Base-by-base conservation (phyloP, 352 stramenopile species). In the Phytophthora pinifolia region DNA sequence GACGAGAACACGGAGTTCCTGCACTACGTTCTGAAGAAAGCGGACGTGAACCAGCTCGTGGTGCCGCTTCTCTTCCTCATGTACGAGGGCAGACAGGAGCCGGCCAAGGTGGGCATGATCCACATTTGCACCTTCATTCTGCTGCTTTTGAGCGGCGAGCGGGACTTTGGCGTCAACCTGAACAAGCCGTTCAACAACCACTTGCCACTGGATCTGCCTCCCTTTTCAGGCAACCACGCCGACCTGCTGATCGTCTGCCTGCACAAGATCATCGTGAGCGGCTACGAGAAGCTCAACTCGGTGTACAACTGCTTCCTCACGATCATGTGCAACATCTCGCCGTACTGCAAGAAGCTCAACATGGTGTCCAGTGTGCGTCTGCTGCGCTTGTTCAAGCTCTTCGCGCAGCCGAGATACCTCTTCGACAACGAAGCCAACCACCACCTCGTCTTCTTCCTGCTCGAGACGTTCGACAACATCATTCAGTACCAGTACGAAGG, bases 381-480 rank as follows among this genome's bases (percentile, higher is more conserved):
- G 17, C 79, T 99, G 25, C 97, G 97, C 46, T 72, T 99, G 9
- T 98, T 99, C 69, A 98, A 99, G 75, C 71, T 99, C 9, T 98
- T 99, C 58, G 91, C 92, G 2, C 95, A 96, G 61, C 92, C 93
- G 6, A 63, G 88, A 31, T 96, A 91, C 53, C 70, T 99, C 9
- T 98, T 98, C 56, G 88, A 95, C 55, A 94, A 96, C 45, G 95
- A 99, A 54, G 94, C 92, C 14, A 98, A 98, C 53, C 89, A 98
- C 65, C 79, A 93, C 41, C 88, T 99, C 49, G 83, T 99, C 20
- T 97, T 96, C 22, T 92, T 99, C 35, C 60, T 99, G 37, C 77
- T 99, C 29, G 96, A 99, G 72, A 94, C 98, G 5, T 99, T 99
- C 66, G 98, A 99, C 76, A 99, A 99, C 74, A 97, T 99, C 45